Evolutionary conservation across 73 alveolate genomes (phyloP), one percentile per base, ranked within the genome.

Genomic region (Blepharisma japonicum): DNA sequence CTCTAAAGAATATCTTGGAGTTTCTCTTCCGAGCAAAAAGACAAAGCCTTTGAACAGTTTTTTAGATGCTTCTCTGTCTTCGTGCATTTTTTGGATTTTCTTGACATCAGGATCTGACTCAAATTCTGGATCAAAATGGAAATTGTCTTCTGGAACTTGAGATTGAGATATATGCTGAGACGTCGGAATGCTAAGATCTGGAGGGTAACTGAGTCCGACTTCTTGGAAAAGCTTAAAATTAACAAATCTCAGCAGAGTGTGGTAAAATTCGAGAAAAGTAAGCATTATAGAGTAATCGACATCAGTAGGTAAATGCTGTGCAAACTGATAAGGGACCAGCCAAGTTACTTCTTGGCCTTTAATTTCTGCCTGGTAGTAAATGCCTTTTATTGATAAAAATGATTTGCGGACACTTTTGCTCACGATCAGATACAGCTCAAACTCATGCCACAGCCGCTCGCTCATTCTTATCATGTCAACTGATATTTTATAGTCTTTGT

Each of bases 221-320:
- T 94, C 98, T 54, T 86, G 68, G 81, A 76, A 95, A 53, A 95
- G 91, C 83, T 90, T 89, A 90, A 83, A 94, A 81, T 90, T 94
- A 56, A 92, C 96, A 77, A 95, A 94, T 86, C 89, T 92, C 86
- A 96, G 83, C 82, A 94, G 77, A 8, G 92, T 87, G 8, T 80
- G 77, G 82, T 96, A 94, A 89, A 96, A 94, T 80, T 94, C 98
- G 42, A 94, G 85, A 88, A 94, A 96, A 68, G 95, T 91, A 71
- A 83, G 83, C 99, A 96, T 94, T n/a, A 96, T 94, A 42, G 95
- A 90, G 86, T 94, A 96, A 84, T 96, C 99, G 7, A 96, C 94
- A 77, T 92, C 97, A 76, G 83, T 84, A 9, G 96, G 95, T 32
- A 89, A 76, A 70, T 86, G 92, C 88, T 94, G 98, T 21, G 98